A percentile compares a stretch with the other conserved stretches of the same genome.
phyloP scores from a whole-genome alignment of 768 basidiomycete genomes.

The Crepidotus variabilis region DNA sequence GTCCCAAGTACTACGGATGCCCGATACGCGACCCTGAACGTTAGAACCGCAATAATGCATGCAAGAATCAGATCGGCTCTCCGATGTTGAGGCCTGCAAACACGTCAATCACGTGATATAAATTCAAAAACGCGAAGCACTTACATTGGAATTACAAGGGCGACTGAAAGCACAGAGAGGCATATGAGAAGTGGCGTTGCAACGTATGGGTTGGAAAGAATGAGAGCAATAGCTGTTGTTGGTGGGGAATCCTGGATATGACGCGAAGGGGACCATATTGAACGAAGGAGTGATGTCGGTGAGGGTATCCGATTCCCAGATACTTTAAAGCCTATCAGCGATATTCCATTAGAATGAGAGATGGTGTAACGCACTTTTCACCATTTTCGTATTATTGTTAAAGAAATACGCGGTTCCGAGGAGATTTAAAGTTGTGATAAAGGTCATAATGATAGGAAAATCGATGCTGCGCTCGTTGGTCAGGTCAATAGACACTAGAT shows the following conservation, averaged over 20 bases:
- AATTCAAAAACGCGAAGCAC: slow-evolving; percentile 19
- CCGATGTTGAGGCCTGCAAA: slow-evolving; percentile 49
- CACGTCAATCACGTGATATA: background rate
- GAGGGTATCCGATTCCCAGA: slow-evolving; percentile 61
- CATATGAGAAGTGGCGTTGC: slow-evolving; percentile 13
- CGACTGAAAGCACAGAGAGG: slow-evolving; percentile 48
- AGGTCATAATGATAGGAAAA: slow-evolving; percentile 58
- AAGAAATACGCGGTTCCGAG: slow-evolving; percentile 53
- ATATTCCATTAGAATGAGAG: background rate
- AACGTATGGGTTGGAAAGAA: slow-evolving; percentile 33
- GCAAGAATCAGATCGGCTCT: slow-evolving; percentile 86
- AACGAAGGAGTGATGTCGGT: slow-evolving; percentile 43
- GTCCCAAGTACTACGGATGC: slow-evolving; percentile 82
- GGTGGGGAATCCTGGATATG: slow-evolving; percentile 30
- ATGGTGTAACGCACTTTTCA: slow-evolving; percentile 46
- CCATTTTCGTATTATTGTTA: slow-evolving; percentile 61
- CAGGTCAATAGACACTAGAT: background rate
- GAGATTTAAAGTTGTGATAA: slow-evolving; percentile 54
- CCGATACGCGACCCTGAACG: slow-evolving; percentile 81
- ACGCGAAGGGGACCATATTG: slow-evolving; percentile 33
- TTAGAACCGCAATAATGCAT: slow-evolving; percentile 67
- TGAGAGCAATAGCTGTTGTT: slow-evolving; percentile 29
- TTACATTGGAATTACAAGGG: slow-evolving; percentile 52
- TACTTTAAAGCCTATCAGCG: slow-evolving; percentile 29
- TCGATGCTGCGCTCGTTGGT: slow-evolving; percentile 62